phyloP scores from a whole-genome alignment of 163 green algal genomes.

The Chlamydomonas reinhardtii region DNA sequence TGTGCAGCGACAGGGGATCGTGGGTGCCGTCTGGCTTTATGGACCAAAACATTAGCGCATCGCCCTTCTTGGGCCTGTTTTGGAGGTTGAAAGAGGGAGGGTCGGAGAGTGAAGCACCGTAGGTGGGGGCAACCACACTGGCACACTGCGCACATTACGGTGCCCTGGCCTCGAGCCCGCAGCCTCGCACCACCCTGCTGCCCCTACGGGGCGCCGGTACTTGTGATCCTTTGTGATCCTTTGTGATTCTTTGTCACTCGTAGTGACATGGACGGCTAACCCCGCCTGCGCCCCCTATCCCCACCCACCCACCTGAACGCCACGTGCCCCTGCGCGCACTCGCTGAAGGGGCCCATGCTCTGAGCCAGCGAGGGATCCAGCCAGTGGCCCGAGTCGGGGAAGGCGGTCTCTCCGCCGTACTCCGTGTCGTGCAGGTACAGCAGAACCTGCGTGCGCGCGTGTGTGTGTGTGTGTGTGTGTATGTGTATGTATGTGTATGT shows the following conservation, averaged over 20 bases:
- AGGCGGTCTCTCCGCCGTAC: slow-evolving; percentile 84
- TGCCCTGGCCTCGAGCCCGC: too few species aligned
- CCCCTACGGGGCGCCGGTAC: too few species aligned
- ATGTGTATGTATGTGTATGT: too few species aligned
- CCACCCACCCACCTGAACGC: slow-evolving; percentile 53
- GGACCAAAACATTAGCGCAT: slow-evolving; percentile 85
- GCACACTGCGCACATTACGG: too few species aligned
- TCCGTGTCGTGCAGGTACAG: slow-evolving; percentile 55
- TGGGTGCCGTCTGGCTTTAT: slow-evolving; percentile 68
- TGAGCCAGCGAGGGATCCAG: slow-evolving; percentile 46
- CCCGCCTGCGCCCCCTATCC: background rate
- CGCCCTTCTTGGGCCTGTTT: slow-evolving; percentile 67
- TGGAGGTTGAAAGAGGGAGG: too few species aligned
- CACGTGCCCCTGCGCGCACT: slow-evolving; percentile 71
- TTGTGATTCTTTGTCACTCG: too few species aligned
- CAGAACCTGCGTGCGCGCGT: background rate
- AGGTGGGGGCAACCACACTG: too few species aligned
- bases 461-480: too few species aligned
- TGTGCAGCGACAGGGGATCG: slow-evolving; percentile 78
- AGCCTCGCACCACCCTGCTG: too few species aligned
- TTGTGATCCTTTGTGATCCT: too few species aligned
- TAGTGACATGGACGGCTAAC: too few species aligned
- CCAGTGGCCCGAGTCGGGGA: slow-evolving; percentile 69
- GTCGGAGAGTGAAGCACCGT: too few species aligned
- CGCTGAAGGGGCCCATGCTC: slow-evolving; percentile 67